A percentile compares a stretch with the other conserved stretches of the same genome.
Evolutionary conservation across 305 asterid genomes (phyloP).

Genomic region (Euphrasia arctica): DNA sequence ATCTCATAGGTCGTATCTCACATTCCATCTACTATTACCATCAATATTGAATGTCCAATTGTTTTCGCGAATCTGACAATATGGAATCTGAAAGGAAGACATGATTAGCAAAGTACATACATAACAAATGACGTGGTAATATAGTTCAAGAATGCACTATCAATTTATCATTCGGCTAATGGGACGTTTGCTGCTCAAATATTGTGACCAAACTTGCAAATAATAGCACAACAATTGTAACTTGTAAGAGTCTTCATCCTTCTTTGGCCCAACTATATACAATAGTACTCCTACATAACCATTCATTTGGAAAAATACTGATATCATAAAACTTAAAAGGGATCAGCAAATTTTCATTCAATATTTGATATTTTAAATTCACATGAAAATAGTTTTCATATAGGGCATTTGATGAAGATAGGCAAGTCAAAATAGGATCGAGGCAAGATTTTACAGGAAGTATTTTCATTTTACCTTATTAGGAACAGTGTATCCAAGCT

Average conservation of each 20-base stretch:
- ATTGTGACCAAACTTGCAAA: background rate
- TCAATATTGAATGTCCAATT: conserved; percentile 38
- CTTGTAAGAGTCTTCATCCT: too few relatives aligned
- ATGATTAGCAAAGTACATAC: background rate
- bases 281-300: too few relatives aligned
- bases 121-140: background rate
- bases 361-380: background rate
- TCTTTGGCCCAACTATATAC: too few relatives aligned
- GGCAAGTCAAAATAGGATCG: conserved; percentile 23
- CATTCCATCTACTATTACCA: background rate
- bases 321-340: too few relatives aligned
- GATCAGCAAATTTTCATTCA: background rate
- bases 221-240: too few relatives aligned
- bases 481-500: conserved; percentile 67
- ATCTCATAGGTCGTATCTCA: background rate
- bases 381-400: background rate
- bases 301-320: too few relatives aligned
- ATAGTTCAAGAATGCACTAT: background rate
- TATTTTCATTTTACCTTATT: conserved; percentile 44
- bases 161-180: background rate
- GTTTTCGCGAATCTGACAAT: conserved; percentile 80
- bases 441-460: background rate
- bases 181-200: background rate
- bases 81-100: conserved; percentile 48
- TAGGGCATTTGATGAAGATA: background rate